A percentile compares a stretch with the other conserved stretches of the same genome.
phyloP scores from a whole-genome alignment of 1,284 basidiomycete genomes.

The Leucocoprinus gongylophorus region DNA sequence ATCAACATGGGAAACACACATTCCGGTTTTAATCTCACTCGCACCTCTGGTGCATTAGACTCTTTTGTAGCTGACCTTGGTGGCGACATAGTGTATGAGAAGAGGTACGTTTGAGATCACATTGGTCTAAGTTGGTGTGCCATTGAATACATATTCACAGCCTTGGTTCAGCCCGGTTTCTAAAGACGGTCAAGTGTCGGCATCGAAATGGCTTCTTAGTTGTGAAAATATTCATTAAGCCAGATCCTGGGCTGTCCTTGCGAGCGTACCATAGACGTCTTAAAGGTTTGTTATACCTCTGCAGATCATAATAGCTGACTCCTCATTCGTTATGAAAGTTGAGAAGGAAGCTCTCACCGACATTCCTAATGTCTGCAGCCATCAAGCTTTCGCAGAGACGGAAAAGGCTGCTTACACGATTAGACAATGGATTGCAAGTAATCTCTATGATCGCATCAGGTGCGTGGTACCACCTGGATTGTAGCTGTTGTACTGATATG shows the following conservation, averaged over 20 bases:
- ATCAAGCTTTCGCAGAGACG: slow-evolving; percentile 89
- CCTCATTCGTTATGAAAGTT: slow-evolving; percentile 34
- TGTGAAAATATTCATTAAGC: slow-evolving; percentile 79
- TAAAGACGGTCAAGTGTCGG: slow-evolving; percentile 70
- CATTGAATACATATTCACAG: slow-evolving; percentile 30
- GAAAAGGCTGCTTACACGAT: slow-evolving; percentile 96
- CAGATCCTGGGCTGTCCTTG: slow-evolving; percentile 65
- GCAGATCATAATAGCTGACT: not conserved
- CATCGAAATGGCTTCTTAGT: slow-evolving; percentile 41
- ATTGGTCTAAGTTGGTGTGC: not conserved
- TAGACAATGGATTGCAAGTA: slow-evolving; percentile 92
- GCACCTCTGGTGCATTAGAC: slow-evolving; percentile 74
- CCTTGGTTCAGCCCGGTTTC: slow-evolving; percentile 87
- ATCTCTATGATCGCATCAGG: slow-evolving; percentile 97
- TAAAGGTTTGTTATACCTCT: slow-evolving; percentile 39
- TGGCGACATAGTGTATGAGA: slow-evolving; percentile 82
- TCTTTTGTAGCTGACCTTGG: slow-evolving; percentile 86
- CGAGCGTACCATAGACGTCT: slow-evolving; percentile 62
- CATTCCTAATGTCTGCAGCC: slow-evolving; percentile 85
- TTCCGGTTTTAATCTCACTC: slow-evolving; percentile 55
- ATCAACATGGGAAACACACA: slow-evolving; percentile 53
- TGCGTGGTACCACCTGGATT: slow-evolving; percentile 30
- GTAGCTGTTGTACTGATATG: not conserved
- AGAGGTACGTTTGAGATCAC: slow-evolving; percentile 52
- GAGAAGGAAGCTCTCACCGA: slow-evolving; percentile 83